phyloP scores from a whole-genome alignment of 2,329 filamentous ascomycete genomes.

The Knoxdaviesia capensis region DNA sequence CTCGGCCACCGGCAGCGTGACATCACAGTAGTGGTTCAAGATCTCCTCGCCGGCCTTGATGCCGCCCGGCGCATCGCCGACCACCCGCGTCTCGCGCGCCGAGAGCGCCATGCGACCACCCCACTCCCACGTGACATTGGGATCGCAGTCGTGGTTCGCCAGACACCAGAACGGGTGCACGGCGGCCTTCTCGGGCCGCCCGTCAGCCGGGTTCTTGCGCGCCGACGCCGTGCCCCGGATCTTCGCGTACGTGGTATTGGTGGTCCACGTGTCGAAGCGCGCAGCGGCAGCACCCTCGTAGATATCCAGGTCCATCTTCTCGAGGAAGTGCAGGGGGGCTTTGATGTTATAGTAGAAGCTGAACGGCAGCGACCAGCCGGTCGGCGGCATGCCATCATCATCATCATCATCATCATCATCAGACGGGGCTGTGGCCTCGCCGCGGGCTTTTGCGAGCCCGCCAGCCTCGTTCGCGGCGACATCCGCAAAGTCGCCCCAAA shows the following conservation, averaged over 20 bases:
- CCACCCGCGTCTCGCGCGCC: constrained; percentile 36
- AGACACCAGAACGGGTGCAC: constrained; percentile 94
- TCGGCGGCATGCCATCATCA: constrained; percentile 19
- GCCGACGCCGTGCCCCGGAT: constrained; percentile 87
- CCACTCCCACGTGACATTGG: constrained; percentile 92
- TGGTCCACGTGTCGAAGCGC: constrained; percentile 56
- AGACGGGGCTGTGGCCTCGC: no score
- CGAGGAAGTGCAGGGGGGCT: constrained; percentile 54
- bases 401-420: no score
- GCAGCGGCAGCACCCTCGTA: constrained; percentile 36
- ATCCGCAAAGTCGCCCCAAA: constrained; percentile 48
- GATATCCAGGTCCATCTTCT: constrained; percentile 70
- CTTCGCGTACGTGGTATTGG: constrained; percentile 84
- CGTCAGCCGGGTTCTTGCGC: constrained; percentile 53
- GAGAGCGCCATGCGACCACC: constrained; percentile 55
- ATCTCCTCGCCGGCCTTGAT: constrained; percentile 69
- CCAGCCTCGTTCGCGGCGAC: constrained; percentile 27
- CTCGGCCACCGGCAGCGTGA: constrained; percentile 55
- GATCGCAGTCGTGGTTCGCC: constrained; percentile 89
- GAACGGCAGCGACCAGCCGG: constrained; percentile 52
- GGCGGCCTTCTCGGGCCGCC: constrained; percentile 75
- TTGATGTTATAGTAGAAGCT: constrained; percentile 60
- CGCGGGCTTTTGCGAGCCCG: no score
- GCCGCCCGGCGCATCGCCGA: constrained; percentile 30
- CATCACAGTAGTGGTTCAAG: constrained; percentile 85